Percentiles rank a stretch among this genome's conserved stretches.
These are phyloP conservation scores for Platanthera guangdongensis DNA, from an alignment of 106 monocot genomes.

Conservation along the genomic window DNA sequence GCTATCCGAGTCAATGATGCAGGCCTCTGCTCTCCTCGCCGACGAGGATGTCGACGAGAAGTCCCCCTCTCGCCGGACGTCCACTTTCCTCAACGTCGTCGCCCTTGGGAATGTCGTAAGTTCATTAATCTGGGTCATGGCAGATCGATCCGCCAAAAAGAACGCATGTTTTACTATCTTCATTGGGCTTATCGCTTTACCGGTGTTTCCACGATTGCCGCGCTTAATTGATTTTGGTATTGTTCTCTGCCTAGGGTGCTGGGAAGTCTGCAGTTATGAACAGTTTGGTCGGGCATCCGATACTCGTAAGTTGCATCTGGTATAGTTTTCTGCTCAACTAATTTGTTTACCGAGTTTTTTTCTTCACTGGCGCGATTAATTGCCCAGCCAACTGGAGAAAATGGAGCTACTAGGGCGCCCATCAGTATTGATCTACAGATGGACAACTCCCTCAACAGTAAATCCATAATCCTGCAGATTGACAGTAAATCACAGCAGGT, in stretches of 20 bases:
- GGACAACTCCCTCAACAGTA: slow-evolving; percentile 64
- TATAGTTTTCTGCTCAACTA: background rate
- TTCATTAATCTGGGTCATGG: background rate
- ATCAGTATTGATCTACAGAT: slow-evolving; percentile 70
- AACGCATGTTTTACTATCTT: background rate
- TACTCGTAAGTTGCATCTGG: slow-evolving; percentile 44
- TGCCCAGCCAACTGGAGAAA: slow-evolving; percentile 88
- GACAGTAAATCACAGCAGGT: slow-evolving; percentile 96
- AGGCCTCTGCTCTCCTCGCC: slow-evolving; percentile 60
- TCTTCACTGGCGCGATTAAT: slow-evolving; percentile 4
- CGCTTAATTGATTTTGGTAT: background rate
- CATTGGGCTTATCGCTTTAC: background rate
- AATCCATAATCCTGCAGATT: slow-evolving; percentile 75
- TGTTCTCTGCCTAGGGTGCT: slow-evolving; percentile 47
- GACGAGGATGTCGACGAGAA: slow-evolving; percentile 55
- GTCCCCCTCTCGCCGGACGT: slow-evolving; percentile 13
- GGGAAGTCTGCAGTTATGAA: slow-evolving; percentile 94
- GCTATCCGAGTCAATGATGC: slow-evolving; percentile 58
- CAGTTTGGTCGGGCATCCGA: slow-evolving; percentile 92
- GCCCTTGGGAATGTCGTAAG: slow-evolving; percentile 65
- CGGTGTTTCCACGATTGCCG: slow-evolving; percentile 5
- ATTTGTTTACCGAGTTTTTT: background rate
- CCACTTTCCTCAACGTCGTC: slow-evolving; percentile 66
- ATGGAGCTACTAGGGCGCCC: slow-evolving; percentile 87
- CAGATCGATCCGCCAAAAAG: background rate